Evolutionary conservation across 2,329 filamentous ascomycete species (phyloP).

Genomic region (Neonectria sp.): DNA sequence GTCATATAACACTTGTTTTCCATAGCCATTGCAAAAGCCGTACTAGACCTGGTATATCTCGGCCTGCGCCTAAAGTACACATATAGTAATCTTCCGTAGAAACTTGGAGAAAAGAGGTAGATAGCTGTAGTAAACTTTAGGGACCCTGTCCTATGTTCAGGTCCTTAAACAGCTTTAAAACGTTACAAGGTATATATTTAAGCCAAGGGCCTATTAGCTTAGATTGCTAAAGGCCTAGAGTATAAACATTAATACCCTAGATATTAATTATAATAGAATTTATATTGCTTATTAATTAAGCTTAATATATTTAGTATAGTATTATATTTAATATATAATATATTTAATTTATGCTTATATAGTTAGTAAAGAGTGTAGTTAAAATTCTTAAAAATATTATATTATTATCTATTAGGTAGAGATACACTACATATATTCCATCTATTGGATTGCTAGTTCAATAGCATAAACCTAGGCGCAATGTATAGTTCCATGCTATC

Average conservation of each 20-base stretch:
- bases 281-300: constrained; percentile 52
- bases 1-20: constrained; percentile 1
- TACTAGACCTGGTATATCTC: constrained; percentile 19
- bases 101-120: not conserved
- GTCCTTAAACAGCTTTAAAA: constrained; percentile 69
- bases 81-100: constrained; percentile 6
- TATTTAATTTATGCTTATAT: constrained; percentile 37
- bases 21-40: constrained; percentile 20
- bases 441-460: constrained; percentile 58
- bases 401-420: constrained; percentile 56
- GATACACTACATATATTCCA: constrained; percentile 63
- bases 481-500: constrained; percentile 54
- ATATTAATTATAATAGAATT: constrained; percentile 79
- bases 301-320: constrained; percentile 50
- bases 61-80: constrained; percentile 8
- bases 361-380: too few relatives aligned
- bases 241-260: constrained; percentile 82
- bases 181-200: constrained; percentile 79
- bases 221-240: constrained; percentile 69
- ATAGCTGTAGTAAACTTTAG: not conserved
- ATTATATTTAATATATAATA: constrained; percentile 48
- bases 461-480: constrained; percentile 55
- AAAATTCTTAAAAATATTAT: too few relatives aligned
- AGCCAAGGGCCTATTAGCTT: constrained; percentile 81
- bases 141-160: constrained; percentile 48